Conservation (phyloP, 2,329 filamentous ascomycete species). For the Colletotrichum tropicicola region DNA sequence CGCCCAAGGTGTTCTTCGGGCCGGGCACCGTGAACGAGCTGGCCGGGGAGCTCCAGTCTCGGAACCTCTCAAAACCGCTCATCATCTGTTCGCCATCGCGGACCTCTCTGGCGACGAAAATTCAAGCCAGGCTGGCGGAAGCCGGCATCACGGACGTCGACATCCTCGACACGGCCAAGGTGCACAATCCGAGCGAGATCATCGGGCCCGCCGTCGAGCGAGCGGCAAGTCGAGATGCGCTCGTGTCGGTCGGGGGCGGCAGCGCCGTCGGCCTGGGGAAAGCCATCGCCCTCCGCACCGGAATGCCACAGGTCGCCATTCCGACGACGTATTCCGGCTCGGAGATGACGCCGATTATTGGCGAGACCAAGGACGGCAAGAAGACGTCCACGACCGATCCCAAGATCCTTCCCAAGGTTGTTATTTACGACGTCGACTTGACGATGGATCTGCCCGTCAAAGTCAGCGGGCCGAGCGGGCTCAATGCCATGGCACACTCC, state of each 20-base stretch:
- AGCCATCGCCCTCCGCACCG: slow-evolving; percentile 60
- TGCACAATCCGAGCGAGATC: slow-evolving; percentile 38
- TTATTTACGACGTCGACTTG: slow-evolving; percentile 28
- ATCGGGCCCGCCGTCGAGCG: slow-evolving; percentile 39
- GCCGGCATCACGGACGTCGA: slow-evolving; percentile 41
- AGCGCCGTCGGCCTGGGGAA: slow-evolving; percentile 69
- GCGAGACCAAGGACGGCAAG: slow-evolving; percentile 29
- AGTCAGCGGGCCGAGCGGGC: slow-evolving; percentile 24
- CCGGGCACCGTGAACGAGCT: slow-evolving; percentile 42
- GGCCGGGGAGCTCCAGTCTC: slow-evolving; percentile 42
- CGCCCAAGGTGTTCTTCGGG: slow-evolving; percentile 46
- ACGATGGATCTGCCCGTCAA: slow-evolving; percentile 28
- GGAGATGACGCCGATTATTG: slow-evolving; percentile 63
- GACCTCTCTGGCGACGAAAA: slow-evolving; percentile 41
- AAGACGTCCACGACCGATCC: slow-evolving; percentile 27
- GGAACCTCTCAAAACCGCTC: slow-evolving; percentile 43
- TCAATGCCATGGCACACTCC: slow-evolving; percentile 30
- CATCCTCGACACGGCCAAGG: slow-evolving; percentile 43
- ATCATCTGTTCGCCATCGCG: slow-evolving; percentile 50
- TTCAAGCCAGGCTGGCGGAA: slow-evolving; percentile 37
- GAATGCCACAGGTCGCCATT: slow-evolving; percentile 65
- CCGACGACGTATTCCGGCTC: slow-evolving; percentile 68
- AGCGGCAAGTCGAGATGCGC: slow-evolving; percentile 56
- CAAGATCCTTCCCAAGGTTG: slow-evolving; percentile 25
- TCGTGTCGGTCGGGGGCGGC: slow-evolving; percentile 70